Evolutionary conservation across 2,329 filamentous ascomycete species (phyloP), one percentile per base, ranked within the genome.

Genomic region (Cryoendolithus antarcticus): DNA sequence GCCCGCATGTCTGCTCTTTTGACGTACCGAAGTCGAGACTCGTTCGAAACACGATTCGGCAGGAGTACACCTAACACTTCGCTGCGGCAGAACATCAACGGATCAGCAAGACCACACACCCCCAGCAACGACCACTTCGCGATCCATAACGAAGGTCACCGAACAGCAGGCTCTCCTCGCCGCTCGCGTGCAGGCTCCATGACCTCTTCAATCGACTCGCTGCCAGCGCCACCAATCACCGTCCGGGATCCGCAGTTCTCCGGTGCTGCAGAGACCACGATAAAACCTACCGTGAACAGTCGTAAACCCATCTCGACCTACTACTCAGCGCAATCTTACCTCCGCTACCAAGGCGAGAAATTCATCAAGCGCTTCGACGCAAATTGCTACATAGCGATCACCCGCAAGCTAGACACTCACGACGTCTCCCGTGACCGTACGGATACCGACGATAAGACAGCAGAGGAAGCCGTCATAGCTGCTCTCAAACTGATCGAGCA

Each of bases 311-410:
- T 45, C 56, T 45, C 67, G 2, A 91, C 85, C n/a, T 95, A 95
- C 63, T 98, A 96, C 63, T 96, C 91, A 0, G 91, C 91, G 1
- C 91, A 98, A 60, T 95, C 88, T 0, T 98, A 98, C 62, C 74
- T 98, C 32, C 82, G 91, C 12, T 98, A 98, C 62, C 91, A 98
- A 63, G 89, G 86, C 40, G 75, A 81, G 52, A 98, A 98, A 62
- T 98, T 98, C 53, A 91, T 96, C 52, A 86, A 84, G 61, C 82
- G 91, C 7, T 98, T 96, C 60, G 91, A 98, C 62, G 85, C 86
- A 54, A 98, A 98, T 61, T 98, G 91, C 66, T 98, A 98, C 66
- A 96, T 98, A 51, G 88, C 91, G 49, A 95, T 98, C 62, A 96
- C 91, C 4, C 82, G 91, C 54, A 98, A 98, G 63, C 75, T 98